These are phyloP conservation scores for Fagopyrum esculentum DNA, from an alignment of 148 eudicot genomes.

Conservation along the genomic window DNA sequence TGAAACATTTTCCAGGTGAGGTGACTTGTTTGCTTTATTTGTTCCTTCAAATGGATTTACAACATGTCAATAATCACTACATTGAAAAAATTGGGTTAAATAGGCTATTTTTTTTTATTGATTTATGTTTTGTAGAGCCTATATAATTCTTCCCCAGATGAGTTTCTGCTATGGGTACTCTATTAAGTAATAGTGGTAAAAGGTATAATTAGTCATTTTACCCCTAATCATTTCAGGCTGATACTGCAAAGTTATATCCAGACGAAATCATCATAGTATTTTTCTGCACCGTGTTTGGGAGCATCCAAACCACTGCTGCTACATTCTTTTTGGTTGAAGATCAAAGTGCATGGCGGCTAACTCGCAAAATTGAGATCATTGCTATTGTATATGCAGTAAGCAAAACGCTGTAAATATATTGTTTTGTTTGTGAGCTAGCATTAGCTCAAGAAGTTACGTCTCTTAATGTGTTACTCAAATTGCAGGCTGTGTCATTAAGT, in stretches of 20 bases:
- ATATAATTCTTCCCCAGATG: no score
- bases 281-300: not conserved
- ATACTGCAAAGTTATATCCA: not conserved
- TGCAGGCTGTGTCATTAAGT: not conserved
- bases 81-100: no score
- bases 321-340: not conserved
- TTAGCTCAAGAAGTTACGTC: no score
- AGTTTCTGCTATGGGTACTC: no score
- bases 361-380: not conserved
- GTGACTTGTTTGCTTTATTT: not conserved
- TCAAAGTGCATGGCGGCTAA: not conserved
- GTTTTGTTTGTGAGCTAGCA: no score
- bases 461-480: no score
- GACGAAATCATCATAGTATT: not conserved
- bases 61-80: no score
- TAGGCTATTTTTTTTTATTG: no score
- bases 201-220: no score
- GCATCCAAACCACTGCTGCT: not conserved
- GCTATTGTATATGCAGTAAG: not conserved
- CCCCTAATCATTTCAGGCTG: not conserved
- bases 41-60: not conserved
- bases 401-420: no score
- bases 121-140: no score
- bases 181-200: no score
- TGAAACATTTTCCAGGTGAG: not conserved